Conservation (phyloP, 2,329 filamentous ascomycete genomes). For the Monascus ruber region DNA sequence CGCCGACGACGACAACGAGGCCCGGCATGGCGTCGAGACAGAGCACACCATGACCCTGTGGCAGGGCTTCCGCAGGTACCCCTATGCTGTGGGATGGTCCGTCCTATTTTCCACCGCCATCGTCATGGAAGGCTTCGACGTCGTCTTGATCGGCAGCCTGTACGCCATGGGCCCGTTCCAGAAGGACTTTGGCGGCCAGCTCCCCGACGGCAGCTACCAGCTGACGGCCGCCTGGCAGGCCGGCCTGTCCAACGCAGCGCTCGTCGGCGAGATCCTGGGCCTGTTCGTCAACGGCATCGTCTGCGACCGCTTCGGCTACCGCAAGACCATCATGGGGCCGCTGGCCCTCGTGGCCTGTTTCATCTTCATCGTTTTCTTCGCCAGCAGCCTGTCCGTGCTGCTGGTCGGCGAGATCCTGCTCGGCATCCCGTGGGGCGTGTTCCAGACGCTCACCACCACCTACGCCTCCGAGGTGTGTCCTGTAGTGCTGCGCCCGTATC, state of each 20-base stretch:
- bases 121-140: constrained; percentile 19
- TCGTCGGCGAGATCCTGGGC: constrained; percentile 54
- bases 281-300: constrained; percentile 54
- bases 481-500: constrained; percentile 19
- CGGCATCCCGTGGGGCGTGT: constrained; percentile 30
- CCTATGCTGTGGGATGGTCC: constrained; percentile 14
- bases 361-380: constrained; percentile 32
- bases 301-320: constrained; percentile 50
- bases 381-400: constrained; percentile 22
- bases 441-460: constrained; percentile 22
- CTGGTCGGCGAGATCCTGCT: constrained; percentile 27
- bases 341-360: constrained; percentile 13
- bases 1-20: neutral
- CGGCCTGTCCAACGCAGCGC: constrained; percentile 37
- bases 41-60: constrained; percentile 14
- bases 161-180: constrained; percentile 12
- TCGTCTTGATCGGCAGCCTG: constrained; percentile 9
- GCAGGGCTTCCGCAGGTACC: constrained; percentile 11
- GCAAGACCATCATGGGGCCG: constrained; percentile 15
- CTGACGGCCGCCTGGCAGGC: constrained; percentile 19
- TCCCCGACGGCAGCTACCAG: constrained; percentile 6
- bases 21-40: constrained; percentile 4
- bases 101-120: constrained; percentile 12
- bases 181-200: constrained; percentile 11
- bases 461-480: constrained; percentile 30